phyloP scores from a whole-genome alignment of 2,329 filamentous ascomycete genomes.

The Fonsecaea erecta region DNA sequence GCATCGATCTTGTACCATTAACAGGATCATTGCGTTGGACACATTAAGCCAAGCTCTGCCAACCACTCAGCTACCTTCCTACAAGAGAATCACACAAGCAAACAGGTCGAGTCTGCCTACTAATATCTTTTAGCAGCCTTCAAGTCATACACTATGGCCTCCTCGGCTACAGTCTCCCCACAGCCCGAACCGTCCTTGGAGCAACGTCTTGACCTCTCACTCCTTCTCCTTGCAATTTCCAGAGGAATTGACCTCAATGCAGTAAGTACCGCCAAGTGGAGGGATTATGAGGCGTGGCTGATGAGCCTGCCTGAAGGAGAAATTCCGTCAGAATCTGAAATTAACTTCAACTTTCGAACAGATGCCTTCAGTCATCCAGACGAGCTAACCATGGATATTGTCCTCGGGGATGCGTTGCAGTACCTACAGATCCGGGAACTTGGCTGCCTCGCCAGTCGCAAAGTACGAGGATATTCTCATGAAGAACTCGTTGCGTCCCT shows the following conservation, averaged over 20 bases:
- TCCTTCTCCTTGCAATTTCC: neutral
- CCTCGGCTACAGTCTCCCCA: too few species aligned
- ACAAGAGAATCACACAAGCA: neutral
- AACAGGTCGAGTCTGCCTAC: neutral
- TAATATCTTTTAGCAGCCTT: neutral
- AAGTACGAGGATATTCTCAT: neutral
- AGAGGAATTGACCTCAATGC: neutral
- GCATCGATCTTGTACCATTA: neutral
- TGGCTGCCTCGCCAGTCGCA: neutral
- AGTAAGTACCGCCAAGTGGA: neutral
- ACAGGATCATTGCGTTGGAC: neutral
- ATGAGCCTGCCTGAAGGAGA: neutral
- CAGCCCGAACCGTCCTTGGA: neutral
- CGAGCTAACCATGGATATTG: slow-evolving; percentile 5
- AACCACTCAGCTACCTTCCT: too few species aligned
- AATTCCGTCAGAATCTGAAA: neutral
- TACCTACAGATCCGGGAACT: neutral
- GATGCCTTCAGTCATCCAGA: neutral
- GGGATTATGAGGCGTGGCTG: neutral
- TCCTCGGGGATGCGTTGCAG: slow-evolving; percentile 11
- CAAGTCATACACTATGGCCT: neutral
- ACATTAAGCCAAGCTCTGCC: neutral
- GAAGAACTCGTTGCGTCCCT: slow-evolving; percentile 4
- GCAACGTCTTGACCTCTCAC: neutral
- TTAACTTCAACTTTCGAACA: too few species aligned